Percentiles rank a stretch among this genome's conserved stretches.
These are phyloP conservation scores for Uronychia binucleata DNA, from an alignment of 73 alveolate genomes.

Conservation along the genomic window DNA sequence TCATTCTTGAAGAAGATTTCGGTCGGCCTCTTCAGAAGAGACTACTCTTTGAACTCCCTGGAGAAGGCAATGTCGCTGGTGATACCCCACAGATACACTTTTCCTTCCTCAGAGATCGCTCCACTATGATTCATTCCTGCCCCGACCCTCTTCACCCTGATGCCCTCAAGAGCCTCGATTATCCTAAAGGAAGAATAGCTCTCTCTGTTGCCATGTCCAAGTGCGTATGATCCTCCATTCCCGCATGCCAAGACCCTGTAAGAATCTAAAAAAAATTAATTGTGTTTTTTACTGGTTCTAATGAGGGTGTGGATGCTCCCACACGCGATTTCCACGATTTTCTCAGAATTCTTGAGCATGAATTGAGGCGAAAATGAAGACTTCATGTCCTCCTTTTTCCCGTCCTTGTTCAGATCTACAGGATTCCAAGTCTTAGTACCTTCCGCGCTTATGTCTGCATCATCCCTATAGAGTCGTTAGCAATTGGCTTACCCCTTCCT, in stretches of 20 bases:
- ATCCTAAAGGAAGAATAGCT: constrained; percentile 34
- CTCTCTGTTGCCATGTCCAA: constrained; percentile 67
- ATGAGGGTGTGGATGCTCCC: constrained; percentile 63
- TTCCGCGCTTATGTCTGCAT: constrained; percentile 42
- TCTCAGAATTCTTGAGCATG: constrained; percentile 35
- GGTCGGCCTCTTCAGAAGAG: constrained; percentile 51
- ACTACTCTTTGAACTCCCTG: constrained; percentile 28
- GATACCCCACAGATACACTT: constrained; percentile 65
- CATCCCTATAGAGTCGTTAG: constrained; percentile 54
- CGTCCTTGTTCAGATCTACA: constrained; percentile 27
- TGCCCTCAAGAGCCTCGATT: constrained; percentile 37
- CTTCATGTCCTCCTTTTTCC: not conserved
- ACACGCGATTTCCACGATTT: constrained; percentile 52
- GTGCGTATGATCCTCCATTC: constrained; percentile 65
- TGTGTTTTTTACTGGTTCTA: constrained; percentile 22
- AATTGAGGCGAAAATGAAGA: not conserved
- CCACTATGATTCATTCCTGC: constrained; percentile 44
- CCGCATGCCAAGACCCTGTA: constrained; percentile 61
- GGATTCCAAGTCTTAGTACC: constrained; percentile 31
- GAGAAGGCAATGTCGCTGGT: constrained; percentile 27
- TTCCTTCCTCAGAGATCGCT: constrained; percentile 23
- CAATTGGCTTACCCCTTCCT: constrained; percentile 34
- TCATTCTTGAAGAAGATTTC: constrained; percentile 33
- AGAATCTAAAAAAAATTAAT: not conserved
- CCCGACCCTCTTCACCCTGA: constrained; percentile 14